phyloP scores from a whole-genome alignment of 176 grass and related monocot species.

The Oryza coarctata region DNA sequence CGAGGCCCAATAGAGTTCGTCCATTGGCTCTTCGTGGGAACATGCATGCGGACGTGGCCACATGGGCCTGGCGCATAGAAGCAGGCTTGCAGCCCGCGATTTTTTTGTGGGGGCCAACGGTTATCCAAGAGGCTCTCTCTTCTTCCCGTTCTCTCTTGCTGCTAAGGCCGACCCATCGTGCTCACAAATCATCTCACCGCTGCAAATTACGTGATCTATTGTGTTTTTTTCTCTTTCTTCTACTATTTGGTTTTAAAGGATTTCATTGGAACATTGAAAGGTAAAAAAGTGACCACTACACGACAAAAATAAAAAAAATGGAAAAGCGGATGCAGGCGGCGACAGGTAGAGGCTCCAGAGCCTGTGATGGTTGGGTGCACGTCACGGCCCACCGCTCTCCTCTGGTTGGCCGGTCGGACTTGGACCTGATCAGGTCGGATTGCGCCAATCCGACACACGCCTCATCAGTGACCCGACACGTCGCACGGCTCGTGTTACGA shows the following conservation, averaged over 20 bases:
- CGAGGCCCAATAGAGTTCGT: no score
- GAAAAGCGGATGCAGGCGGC: neutral
- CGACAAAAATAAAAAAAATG: neutral
- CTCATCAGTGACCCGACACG: neutral
- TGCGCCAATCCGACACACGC: neutral
- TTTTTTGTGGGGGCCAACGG: no score
- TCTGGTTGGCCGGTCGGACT: neutral
- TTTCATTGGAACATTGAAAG: neutral
- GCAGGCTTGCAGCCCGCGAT: no score
- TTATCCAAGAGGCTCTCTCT: no score
- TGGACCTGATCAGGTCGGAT: neutral
- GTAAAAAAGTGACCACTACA: neutral
- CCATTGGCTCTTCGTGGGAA: no score
- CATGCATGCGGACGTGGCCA: no score
- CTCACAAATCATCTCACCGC: no score
- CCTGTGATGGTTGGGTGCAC: neutral
- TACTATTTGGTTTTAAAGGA: neutral
- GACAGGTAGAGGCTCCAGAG: neutral
- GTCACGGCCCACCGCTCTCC: neutral
- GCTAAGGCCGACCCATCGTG: no score
- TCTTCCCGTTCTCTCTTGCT: no score
- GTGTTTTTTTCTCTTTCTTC: neutral
- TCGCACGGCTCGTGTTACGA: neutral
- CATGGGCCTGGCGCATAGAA: no score
- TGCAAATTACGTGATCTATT: no score